phyloP scores from a whole-genome alignment of 306 rosid species.

The Senna tora region DNA sequence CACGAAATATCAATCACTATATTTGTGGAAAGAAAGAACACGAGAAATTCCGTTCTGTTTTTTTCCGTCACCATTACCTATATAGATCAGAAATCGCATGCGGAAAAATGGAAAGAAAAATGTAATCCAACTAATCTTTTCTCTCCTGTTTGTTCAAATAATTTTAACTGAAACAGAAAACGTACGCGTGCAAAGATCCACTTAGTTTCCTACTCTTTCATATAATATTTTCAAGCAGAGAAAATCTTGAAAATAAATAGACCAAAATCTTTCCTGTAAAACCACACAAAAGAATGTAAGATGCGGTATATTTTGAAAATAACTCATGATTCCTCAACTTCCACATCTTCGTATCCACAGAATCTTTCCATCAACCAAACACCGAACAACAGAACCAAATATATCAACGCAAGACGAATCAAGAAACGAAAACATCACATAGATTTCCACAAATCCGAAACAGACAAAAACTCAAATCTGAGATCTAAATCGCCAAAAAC shows the following conservation, averaged over 20 bases:
- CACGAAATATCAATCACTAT: neutral
- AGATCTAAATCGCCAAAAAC: neutral
- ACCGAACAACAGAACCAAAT: neutral
- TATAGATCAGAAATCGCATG: neutral
- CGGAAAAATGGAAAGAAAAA: neutral
- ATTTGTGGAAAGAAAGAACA: neutral
- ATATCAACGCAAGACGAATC: neutral
- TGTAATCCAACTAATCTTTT: neutral
- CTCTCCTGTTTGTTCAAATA: neutral
- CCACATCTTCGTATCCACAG: neutral
- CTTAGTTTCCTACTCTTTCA: neutral
- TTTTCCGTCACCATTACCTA: neutral
- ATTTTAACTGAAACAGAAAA: conserved; percentile 1
- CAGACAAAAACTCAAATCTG: neutral
- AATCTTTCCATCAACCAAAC: neutral
- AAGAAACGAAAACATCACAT: neutral
- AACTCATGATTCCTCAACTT: neutral
- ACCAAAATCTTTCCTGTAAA: neutral
- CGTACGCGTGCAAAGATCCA: neutral
- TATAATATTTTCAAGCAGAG: neutral
- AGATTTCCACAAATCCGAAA: neutral
- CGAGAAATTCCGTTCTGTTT: neutral
- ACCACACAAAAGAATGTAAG: neutral
- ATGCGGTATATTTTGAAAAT: no score
- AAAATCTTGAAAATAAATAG: neutral